These are phyloP conservation scores for Dentipellis sp. DNA, from an alignment of 768 basidiomycete species.

Conservation along the genomic window DNA sequence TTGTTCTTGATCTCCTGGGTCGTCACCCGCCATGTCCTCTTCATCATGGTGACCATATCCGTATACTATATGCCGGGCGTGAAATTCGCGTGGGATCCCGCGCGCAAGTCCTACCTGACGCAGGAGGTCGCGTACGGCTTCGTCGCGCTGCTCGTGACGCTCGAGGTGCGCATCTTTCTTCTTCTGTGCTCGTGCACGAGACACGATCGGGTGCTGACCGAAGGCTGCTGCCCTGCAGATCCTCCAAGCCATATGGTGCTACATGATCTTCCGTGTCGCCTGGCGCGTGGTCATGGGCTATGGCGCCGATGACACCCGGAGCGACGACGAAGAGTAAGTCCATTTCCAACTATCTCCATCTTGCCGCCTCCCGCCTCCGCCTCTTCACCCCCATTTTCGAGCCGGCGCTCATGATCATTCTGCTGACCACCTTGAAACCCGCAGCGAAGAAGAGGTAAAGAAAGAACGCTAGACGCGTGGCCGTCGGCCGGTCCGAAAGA, in stretches of 20 bases:
- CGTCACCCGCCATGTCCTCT: constrained; percentile 79
- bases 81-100: constrained; percentile 49
- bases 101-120: constrained; percentile 49
- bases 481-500: background rate
- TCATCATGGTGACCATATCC: constrained; percentile 61
- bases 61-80: constrained; percentile 40
- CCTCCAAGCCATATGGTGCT: constrained; percentile 80
- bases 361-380: too few species aligned
- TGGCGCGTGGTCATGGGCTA: constrained; percentile 66
- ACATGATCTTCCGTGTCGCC: constrained; percentile 78
- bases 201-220: constrained; percentile 3
- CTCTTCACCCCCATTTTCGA: background rate
- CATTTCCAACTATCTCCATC: background rate
- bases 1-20: constrained; percentile 88
- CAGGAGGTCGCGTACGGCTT: constrained; percentile 37
- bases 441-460: constrained; percentile 20
- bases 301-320: constrained; percentile 77
- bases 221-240: constrained; percentile 28
- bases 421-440: constrained; percentile 1
- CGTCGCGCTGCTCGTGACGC: constrained; percentile 38
- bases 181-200: background rate
- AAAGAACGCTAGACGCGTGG: constrained; percentile 21
- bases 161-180: constrained; percentile 42
- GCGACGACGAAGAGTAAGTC: constrained; percentile 70
- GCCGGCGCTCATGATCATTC: too few species aligned